These are phyloP conservation scores for Tulasnella sp. DNA, from an alignment of 768 basidiomycete genomes.

Conservation along the genomic window DNA sequence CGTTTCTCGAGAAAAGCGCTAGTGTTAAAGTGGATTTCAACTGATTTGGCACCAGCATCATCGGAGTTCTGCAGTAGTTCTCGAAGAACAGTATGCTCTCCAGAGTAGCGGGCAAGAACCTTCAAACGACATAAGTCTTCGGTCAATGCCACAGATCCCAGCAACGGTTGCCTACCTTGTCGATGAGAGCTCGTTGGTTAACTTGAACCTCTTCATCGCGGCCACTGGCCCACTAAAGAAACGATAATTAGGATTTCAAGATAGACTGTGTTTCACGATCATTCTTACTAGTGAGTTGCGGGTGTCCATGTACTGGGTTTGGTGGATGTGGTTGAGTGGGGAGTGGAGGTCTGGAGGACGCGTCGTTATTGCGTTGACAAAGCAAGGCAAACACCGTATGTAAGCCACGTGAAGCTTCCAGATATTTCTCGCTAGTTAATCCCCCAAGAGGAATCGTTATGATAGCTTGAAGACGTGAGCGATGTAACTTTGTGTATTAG, in stretches of 20 bases:
- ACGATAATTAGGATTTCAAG: background rate
- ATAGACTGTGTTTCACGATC: background rate
- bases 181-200: constrained; percentile 92
- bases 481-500: background rate
- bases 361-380: background rate
- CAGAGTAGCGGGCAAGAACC: constrained; percentile 89
- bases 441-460: background rate
- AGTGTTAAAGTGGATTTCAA: constrained; percentile 76
- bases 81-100: constrained; percentile 81
- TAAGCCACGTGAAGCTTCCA: background rate
- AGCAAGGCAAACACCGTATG: background rate
- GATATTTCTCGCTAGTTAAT: background rate
- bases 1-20: constrained; percentile 19
- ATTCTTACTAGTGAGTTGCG: background rate
- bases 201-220: constrained; percentile 52
- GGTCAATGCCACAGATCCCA: background rate
- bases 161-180: constrained; percentile 43
- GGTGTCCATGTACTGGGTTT: background rate
- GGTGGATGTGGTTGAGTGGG: background rate
- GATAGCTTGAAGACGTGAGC: background rate
- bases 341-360: background rate
- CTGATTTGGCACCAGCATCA: constrained; percentile 69
- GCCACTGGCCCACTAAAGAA: constrained; percentile 25
- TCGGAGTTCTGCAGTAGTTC: constrained; percentile 92
- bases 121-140: constrained; percentile 21